phyloP scores from a whole-genome alignment of 495 filamentous ascomycete genomes.

The Tuber umbilicatum region DNA sequence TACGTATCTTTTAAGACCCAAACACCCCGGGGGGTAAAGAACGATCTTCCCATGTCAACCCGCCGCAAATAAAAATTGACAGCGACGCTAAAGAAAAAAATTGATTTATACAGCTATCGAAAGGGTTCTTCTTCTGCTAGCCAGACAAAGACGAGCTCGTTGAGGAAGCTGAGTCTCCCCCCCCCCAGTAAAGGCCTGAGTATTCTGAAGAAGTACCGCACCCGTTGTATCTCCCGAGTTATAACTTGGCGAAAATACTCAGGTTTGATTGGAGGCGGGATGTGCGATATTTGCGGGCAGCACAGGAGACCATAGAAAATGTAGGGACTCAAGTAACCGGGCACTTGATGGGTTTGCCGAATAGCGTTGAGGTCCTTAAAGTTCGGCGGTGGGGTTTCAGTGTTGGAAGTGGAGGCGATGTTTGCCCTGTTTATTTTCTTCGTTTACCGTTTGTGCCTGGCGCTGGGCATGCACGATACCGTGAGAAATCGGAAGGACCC shows the following conservation, averaged over 20 bases:
- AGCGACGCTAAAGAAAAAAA: not conserved
- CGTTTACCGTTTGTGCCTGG: not conserved
- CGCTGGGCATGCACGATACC: not conserved
- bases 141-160: not conserved
- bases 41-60: slow-evolving; percentile 18
- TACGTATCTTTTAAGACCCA: slow-evolving; percentile 30
- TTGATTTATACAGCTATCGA: not conserved
- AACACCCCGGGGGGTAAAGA: not conserved
- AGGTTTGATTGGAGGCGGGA: not conserved
- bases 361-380: not conserved
- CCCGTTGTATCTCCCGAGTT: not conserved
- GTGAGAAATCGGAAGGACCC: slow-evolving; percentile 1
- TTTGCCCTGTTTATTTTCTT: not conserved
- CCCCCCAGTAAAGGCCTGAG: not conserved
- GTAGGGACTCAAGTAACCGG: not conserved
- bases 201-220: not conserved
- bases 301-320: not conserved
- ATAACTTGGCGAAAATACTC: not conserved
- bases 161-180: not conserved
- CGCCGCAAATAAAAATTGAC: not conserved
- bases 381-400: not conserved
- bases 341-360: not conserved
- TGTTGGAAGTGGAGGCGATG: not conserved
- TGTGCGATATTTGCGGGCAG: not conserved
- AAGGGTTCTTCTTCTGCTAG: not conserved